Percentiles rank a stretch among this genome's conserved stretches.
Evolutionary conservation across 495 filamentous ascomycete genomes (phyloP).

Genomic region (Chaetomium fimeti): DNA sequence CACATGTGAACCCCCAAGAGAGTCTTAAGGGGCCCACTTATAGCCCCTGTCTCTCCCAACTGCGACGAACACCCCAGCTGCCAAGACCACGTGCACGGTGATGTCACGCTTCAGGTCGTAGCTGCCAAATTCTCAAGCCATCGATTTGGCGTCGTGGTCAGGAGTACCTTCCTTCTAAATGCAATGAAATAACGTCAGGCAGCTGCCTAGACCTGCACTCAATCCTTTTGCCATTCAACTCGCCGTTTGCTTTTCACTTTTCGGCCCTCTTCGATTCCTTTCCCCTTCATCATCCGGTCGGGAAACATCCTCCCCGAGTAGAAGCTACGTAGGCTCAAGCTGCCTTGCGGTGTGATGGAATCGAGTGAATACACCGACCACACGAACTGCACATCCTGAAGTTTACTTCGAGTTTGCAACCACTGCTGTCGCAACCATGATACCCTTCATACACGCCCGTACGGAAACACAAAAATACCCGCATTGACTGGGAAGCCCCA

Average conservation of each 20-base stretch:
- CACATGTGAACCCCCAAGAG: too few relatives aligned
- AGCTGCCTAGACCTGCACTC: not conserved
- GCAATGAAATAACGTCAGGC: not conserved
- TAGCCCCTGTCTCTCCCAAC: too few relatives aligned
- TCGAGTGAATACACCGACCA: not conserved
- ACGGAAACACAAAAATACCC: conserved; percentile 33
- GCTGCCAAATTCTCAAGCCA: not conserved
- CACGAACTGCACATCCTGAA: not conserved
- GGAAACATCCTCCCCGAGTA: not conserved
- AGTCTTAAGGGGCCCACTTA: too few relatives aligned
- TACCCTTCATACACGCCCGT: conserved; percentile 84
- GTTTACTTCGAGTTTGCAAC: not conserved
- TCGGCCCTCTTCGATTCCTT: not conserved
- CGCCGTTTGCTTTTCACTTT: not conserved
- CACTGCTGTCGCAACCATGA: conserved; percentile 53
- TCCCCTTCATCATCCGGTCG: not conserved
- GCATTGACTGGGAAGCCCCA: not conserved
- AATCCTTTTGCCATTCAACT: not conserved
- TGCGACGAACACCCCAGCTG: not conserved
- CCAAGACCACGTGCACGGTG: conserved; percentile 6
- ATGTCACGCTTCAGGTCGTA: not conserved
- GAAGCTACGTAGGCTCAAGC: not conserved
- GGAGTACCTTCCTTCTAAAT: not conserved
- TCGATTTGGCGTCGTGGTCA: not conserved
- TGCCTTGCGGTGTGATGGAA: not conserved